Percentiles rank a stretch among this genome's conserved stretches.
Conservation (phyloP, 164 flowering plant species). For the Liquidambar formosana region DNA sequence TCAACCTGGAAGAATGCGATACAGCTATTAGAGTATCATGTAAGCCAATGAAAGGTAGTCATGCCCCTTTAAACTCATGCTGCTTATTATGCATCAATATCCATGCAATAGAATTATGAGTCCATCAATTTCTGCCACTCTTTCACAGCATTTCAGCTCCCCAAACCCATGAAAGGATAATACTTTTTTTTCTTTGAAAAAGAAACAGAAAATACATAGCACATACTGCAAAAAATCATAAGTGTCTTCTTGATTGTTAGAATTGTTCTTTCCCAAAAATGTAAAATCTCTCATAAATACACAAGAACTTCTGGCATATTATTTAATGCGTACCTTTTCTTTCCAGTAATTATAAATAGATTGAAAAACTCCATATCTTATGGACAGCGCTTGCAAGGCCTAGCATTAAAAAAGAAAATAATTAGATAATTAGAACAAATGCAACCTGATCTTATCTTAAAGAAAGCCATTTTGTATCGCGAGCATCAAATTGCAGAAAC, state of each 20-base stretch:
- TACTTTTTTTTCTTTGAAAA: no score
- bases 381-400: slow-evolving; percentile 69
- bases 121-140: no score
- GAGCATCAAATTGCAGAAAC: neutral
- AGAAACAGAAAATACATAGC: no score
- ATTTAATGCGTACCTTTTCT: slow-evolving; percentile 57
- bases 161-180: no score
- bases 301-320: neutral
- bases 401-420: slow-evolving; percentile 27
- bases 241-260: neutral
- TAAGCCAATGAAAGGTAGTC: no score
- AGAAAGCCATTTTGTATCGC: neutral
- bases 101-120: no score
- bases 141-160: no score
- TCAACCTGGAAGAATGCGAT: no score
- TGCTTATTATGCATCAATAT: no score
- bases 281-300: neutral
- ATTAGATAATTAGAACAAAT: slow-evolving; percentile 1
- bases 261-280: neutral
- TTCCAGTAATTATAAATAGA: slow-evolving; percentile 86
- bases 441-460: neutral
- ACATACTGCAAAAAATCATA: neutral
- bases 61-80: no score
- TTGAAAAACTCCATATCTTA: slow-evolving; percentile 64
- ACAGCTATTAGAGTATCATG: no score